Conservation (phyloP, 2,329 filamentous ascomycete genomes). For the Neofusicoccum umdonicola region DNA sequence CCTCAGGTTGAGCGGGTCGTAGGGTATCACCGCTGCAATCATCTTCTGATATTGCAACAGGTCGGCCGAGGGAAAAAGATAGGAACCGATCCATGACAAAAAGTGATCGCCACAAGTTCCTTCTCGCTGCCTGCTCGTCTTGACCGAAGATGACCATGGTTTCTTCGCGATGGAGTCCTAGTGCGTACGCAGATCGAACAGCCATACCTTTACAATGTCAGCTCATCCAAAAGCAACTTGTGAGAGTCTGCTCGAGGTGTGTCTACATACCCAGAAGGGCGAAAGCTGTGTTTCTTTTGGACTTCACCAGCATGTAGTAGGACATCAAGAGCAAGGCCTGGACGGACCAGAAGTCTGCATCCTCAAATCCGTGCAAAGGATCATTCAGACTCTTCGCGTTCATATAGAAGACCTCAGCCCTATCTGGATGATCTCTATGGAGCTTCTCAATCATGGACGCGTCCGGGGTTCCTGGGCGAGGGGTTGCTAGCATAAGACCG, state of each 20-base stretch:
- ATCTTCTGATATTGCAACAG: constrained; percentile 60
- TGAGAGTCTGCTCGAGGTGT: no score
- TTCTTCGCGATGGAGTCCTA: constrained; percentile 63
- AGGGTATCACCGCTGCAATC: constrained; percentile 57
- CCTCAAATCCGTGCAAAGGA: constrained; percentile 54
- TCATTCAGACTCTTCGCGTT: constrained; percentile 56
- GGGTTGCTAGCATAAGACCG: constrained; percentile 58
- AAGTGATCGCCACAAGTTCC: constrained; percentile 63
- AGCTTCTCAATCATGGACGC: constrained; percentile 53
- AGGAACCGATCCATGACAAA: constrained; percentile 65
- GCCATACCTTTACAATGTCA: constrained; percentile 53
- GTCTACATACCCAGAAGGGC: constrained; percentile 54
- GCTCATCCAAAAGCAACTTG: background rate
- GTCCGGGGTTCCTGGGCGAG: constrained; percentile 50
- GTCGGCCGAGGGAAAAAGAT: constrained; percentile 61
- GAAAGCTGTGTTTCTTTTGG: constrained; percentile 63
- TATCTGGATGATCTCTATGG: constrained; percentile 47
- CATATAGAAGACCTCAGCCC: constrained; percentile 62
- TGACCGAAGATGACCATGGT: constrained; percentile 54
- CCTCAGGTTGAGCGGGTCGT: constrained; percentile 24
- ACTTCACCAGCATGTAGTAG: constrained; percentile 61
- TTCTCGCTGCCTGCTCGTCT: constrained; percentile 49
- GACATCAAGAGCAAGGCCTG: constrained; percentile 64
- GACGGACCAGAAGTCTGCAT: constrained; percentile 64
- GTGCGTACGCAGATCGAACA: constrained; percentile 59